Evolutionary conservation across 2,329 filamentous ascomycete species (phyloP), one percentile per base, ranked within the genome.

Genomic region (Metarhizium guizhouense): DNA sequence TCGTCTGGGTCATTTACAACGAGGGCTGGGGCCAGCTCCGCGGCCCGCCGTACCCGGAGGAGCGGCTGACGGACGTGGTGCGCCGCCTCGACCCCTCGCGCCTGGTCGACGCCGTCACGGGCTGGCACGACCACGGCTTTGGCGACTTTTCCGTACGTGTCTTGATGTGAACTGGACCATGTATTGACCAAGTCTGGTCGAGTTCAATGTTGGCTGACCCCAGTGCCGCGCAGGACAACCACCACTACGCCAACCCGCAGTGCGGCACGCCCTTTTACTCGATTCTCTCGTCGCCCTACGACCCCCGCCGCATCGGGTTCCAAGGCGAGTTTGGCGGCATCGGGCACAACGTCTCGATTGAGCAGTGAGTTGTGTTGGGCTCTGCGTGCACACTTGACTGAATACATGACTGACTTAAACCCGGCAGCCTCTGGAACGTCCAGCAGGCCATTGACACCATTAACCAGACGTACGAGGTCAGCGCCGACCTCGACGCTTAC

Each of bases 251-350:
- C 0, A 84, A 81, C 47, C 83, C 86, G 0, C 85, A 89, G 62
- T 89, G 86, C 57, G 86, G 86, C 6, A 79, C 84, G 0, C 86
- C 86, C 0, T 88, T 83, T 64, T 87, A 85, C 68, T 87, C 84
- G 0, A 74, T 72, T 3, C 61, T 70, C 3, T 81, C 80, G 0
- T 75, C 72, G 5, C 84, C 79, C 1, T 83, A 78, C 63, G 85
- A 85, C 58, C 70, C 75, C 0, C 70, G 61, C 5, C 78, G 86
- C 1, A 87, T 89, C 36, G 85, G 79, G 0, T 77, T 89, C 60
- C 85, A 88, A 59, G 86, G 86, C 32, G 86, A 89, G 62, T 89
- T 88, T 56, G 86, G 85, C 3, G 86, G 86, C 0, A 77, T 88
- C 13, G 86, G 86, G 0, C 75, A 84, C 51, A 86, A 86, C 53